A percentile compares a stretch with the other conserved stretches of the same genome.
These are phyloP conservation scores for Nelumbo lutea DNA, from an alignment of 164 flowering plant species.

Conservation along the genomic window DNA sequence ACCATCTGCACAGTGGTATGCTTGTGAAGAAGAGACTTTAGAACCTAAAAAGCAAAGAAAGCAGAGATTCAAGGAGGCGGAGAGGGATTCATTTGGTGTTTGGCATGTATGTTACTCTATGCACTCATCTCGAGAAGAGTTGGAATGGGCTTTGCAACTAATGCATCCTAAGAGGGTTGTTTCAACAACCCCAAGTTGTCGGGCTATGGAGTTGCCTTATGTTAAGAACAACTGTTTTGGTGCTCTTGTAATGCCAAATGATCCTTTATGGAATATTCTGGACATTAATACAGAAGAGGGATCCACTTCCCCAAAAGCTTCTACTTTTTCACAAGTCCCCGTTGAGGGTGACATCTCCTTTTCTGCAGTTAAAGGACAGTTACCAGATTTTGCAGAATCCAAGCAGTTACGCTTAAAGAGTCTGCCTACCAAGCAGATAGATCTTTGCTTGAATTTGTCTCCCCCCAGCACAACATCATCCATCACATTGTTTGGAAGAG, in stretches of 20 bases:
- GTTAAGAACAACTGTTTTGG: slow-evolving; percentile 47
- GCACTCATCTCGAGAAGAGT: slow-evolving; percentile 80
- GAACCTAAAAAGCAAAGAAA: slow-evolving; percentile 27
- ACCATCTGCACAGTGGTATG: slow-evolving; percentile 89
- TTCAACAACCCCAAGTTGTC: slow-evolving; percentile 71
- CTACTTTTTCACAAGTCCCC: slow-evolving; percentile 15
- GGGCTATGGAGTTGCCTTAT: slow-evolving; percentile 74
- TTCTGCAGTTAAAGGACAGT: slow-evolving; percentile 13
- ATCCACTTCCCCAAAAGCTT: slow-evolving; percentile 10
- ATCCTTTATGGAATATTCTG: slow-evolving; percentile 64
- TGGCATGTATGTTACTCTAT: slow-evolving; percentile 92
- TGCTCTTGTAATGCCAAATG: slow-evolving; percentile 30
- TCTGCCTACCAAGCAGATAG: slow-evolving; percentile 11
- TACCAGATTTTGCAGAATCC: slow-evolving; percentile 14
- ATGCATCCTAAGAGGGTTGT: slow-evolving; percentile 75
- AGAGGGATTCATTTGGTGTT: slow-evolving; percentile 63
- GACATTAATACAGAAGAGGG: slow-evolving; percentile 32
- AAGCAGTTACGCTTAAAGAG: slow-evolving; percentile 16
- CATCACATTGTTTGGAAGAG: slow-evolving; percentile 77
- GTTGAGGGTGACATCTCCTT: slow-evolving; percentile 12
- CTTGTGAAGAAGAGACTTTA: slow-evolving; percentile 39
- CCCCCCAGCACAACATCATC: slow-evolving; percentile 41
- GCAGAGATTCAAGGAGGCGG: slow-evolving; percentile 40
- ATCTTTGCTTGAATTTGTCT: slow-evolving; percentile 28
- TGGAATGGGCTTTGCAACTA: slow-evolving; percentile 80